These are phyloP conservation scores for Colletotrichum aenigma DNA, from an alignment of 2,329 filamentous ascomycete genomes.

Conservation along the genomic window DNA sequence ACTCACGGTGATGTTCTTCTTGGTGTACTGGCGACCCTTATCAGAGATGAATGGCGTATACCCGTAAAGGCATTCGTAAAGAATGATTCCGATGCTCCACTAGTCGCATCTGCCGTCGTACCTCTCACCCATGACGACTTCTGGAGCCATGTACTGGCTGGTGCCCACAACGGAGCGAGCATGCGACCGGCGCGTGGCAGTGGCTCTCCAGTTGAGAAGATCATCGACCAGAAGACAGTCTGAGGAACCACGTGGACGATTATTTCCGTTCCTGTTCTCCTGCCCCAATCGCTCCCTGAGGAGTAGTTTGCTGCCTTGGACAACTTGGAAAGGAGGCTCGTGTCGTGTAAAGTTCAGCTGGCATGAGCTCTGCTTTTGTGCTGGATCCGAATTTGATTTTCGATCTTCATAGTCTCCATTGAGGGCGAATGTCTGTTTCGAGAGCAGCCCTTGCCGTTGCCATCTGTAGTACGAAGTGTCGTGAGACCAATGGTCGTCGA, in stretches of 20 bases:
- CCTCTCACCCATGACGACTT: slow-evolving; percentile 79
- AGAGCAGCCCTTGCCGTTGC: slow-evolving; percentile 78
- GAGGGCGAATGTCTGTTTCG: slow-evolving; percentile 76
- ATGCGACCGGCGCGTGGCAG: slow-evolving; percentile 69
- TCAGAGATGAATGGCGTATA: slow-evolving; percentile 88
- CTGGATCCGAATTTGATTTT: not conserved
- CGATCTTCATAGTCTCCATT: slow-evolving; percentile 76
- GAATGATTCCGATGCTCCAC: slow-evolving; percentile 95
- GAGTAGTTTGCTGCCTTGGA: slow-evolving; percentile 32
- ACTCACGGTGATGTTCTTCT: slow-evolving; percentile 80
- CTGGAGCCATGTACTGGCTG: slow-evolving; percentile 97
- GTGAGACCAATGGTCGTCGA: slow-evolving; percentile 94
- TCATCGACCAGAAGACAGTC: slow-evolving; percentile 35
- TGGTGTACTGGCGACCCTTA: slow-evolving; percentile 79
- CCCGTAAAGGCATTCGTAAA: slow-evolving; percentile 94
- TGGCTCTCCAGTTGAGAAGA: slow-evolving; percentile 73
- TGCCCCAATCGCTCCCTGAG: not conserved
- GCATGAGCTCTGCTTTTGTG: not conserved
- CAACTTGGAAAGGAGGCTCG: slow-evolving; percentile 12
- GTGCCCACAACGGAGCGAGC: slow-evolving; percentile 91
- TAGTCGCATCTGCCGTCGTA: slow-evolving; percentile 96
- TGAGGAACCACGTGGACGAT: not conserved
- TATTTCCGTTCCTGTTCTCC: not conserved
- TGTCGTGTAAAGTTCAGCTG: slow-evolving; percentile 13
- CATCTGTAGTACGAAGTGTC: slow-evolving; percentile 86